Base-by-base conservation (phyloP, 345 rosid genomes). In the Populus deltoides region DNA sequence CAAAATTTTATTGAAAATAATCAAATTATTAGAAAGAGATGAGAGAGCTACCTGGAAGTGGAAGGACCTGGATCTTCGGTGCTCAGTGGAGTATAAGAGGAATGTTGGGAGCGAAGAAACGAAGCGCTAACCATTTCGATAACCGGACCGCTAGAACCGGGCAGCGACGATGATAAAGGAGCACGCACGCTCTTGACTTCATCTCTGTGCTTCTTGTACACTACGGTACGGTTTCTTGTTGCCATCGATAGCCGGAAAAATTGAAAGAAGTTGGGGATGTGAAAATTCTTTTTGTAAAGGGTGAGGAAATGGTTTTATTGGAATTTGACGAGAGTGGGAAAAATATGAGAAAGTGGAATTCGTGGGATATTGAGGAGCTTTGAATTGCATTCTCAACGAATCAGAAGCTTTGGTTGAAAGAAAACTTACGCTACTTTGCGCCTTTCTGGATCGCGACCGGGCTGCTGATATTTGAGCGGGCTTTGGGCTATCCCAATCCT, bases 91-190 rank as follows among this genome's bases (percentile, higher is more conserved):
- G 94, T 83, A 68, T 96, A 96, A 10, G 93, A 72, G 43, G 43
- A 39, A 39, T 39, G 43, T 88, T 83, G 17, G 88, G 87, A 76
- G 88, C 82, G 86, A 91, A 39, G 83, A 7, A 96, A 86, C 80
- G 99, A 92, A 31, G 97, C 76, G 84, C 92, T 90, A 73, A 88
- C 97, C 90, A 96, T 83, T 88, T 93, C 97, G 73, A 96, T 91
- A 83, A 93, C 98, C 66, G 97, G 98, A 39, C 92, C 93, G 15
- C 83, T 86, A 49, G 87, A 62, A 79, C 87, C 77, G 24, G 77
- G 75, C 55, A 77, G 68, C 66, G 83, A 49, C 62, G 61, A 86
- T 38, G 86, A 85, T 66, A 86, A 13, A 61, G 97, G 93, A 72
- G 81, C 84, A 65, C 94, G 88, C n/a, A 92, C 97, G 87, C 93